These are phyloP conservation scores for Nicotiana knightiana DNA, from an alignment of 257 asterid genomes.

Conservation along the genomic window DNA sequence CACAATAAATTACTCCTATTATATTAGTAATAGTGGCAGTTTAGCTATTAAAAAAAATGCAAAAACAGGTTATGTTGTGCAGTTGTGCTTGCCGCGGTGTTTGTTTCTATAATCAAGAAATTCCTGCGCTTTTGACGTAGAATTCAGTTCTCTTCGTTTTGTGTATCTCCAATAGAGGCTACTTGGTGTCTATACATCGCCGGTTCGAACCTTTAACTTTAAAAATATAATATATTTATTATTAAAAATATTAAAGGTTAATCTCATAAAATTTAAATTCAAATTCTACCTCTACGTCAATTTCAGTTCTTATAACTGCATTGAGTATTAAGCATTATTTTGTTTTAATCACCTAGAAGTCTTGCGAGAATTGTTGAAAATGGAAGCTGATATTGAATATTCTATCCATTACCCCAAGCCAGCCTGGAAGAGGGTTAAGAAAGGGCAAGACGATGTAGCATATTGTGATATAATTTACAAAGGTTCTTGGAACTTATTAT, in stretches of 20 bases:
- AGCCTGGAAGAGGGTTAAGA: background rate
- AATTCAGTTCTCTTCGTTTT: background rate
- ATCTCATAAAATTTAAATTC: too few relatives aligned
- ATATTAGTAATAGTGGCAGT: background rate
- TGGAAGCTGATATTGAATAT: background rate
- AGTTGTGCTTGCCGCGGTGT: too few relatives aligned
- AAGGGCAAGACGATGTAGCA: background rate
- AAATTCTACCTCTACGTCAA: too few relatives aligned
- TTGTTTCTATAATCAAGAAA: background rate
- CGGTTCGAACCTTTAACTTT: accelerated
- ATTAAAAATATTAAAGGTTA: too few relatives aligned
- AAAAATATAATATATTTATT: too few relatives aligned
- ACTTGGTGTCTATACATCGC: too few relatives aligned
- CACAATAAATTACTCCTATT: background rate
- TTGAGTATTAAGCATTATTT: background rate
- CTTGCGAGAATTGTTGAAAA: background rate
- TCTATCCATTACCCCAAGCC: background rate
- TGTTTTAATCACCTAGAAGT: background rate
- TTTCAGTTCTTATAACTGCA: background rate
- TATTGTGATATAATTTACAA: background rate
- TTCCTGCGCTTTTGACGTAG: background rate
- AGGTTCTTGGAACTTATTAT: background rate
- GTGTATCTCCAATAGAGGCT: background rate
- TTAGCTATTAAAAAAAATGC: background rate
- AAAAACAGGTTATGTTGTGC: background rate